Evolutionary conservation across 441 rosid genomes (phyloP).

Genomic region (Corymbia calophylla): DNA sequence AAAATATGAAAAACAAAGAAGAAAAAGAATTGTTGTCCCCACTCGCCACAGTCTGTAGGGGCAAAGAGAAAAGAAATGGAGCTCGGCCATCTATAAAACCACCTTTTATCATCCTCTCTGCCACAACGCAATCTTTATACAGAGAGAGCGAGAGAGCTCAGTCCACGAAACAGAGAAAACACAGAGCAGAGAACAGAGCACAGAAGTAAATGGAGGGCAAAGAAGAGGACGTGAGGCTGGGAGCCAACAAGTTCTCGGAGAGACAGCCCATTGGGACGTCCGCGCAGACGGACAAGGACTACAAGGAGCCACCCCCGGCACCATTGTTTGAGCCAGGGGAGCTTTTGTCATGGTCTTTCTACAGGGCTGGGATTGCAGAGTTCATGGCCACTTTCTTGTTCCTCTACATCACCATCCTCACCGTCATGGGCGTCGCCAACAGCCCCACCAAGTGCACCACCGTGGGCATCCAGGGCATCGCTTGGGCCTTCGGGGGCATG

Average conservation of each 20-base stretch:
- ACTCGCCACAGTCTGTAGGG: neutral
- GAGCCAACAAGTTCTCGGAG: slow-evolving; percentile 41
- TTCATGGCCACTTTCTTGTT: slow-evolving; percentile 56
- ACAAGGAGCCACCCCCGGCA: slow-evolving; percentile 58
- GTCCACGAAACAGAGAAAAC: neutral
- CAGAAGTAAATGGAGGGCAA: slow-evolving; percentile 31
- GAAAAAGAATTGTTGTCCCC: neutral
- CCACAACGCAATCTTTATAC: neutral
- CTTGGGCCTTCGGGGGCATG: slow-evolving; percentile 75
- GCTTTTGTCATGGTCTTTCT: slow-evolving; percentile 65
- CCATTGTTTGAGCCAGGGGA: slow-evolving; percentile 60
- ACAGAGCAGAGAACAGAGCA: neutral
- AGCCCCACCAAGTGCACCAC: slow-evolving; percentile 25
- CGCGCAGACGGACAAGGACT: slow-evolving; percentile 45
- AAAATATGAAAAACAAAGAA: neutral
- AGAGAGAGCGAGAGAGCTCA: neutral
- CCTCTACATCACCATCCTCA: slow-evolving; percentile 50
- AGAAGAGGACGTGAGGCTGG: slow-evolving; percentile 42
- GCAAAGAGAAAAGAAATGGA: neutral
- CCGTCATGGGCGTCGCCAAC: slow-evolving; percentile 51
- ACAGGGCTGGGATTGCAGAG: slow-evolving; percentile 67
- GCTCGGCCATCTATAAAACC: slow-evolving; percentile 17
- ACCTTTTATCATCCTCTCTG: neutral
- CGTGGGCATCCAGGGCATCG: slow-evolving; percentile 63
- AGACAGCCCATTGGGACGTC: slow-evolving; percentile 41